A percentile compares a stretch with the other conserved stretches of the same genome.
These are phyloP conservation scores for Exserohilum turcica DNA, from an alignment of 2,329 filamentous ascomycete genomes.

Conservation along the genomic window DNA sequence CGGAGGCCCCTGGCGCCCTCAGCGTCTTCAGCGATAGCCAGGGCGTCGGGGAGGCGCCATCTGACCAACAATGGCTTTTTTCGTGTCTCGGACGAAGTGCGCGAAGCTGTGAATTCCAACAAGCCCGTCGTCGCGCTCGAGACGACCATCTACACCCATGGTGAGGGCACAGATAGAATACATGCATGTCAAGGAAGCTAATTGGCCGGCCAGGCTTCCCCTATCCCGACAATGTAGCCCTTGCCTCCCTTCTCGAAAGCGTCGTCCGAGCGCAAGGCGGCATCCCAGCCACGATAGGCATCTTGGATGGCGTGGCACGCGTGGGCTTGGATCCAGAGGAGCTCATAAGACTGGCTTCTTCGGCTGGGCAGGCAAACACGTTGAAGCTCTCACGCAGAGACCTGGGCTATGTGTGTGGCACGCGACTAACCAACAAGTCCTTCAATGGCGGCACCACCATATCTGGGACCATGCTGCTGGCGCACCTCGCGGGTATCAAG, in stretches of 20 bases:
- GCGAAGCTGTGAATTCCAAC: slow-evolving; percentile 72
- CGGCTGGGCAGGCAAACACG: slow-evolving; percentile 69
- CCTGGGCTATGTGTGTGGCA: slow-evolving; percentile 77
- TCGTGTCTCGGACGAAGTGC: slow-evolving; percentile 79
- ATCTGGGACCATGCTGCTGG: slow-evolving; percentile 88
- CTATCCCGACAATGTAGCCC: slow-evolving; percentile 72
- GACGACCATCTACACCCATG: slow-evolving; percentile 96
- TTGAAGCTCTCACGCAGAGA: slow-evolving; percentile 88
- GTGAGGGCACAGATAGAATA: slow-evolving; percentile 46
- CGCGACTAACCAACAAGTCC: slow-evolving; percentile 68
- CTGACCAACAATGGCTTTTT: slow-evolving; percentile 60
- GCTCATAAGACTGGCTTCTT: slow-evolving; percentile 69
- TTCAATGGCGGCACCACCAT: slow-evolving; percentile 92
- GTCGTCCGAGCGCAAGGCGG: slow-evolving; percentile 77
- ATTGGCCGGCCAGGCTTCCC: slow-evolving; percentile 61
- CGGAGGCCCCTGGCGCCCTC: slow-evolving; percentile 22
- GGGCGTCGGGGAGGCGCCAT: slow-evolving; percentile 24
- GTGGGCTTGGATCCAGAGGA: slow-evolving; percentile 78
- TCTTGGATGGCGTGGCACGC: slow-evolving; percentile 79
- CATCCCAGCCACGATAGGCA: slow-evolving; percentile 87
- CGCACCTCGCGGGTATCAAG: slow-evolving; percentile 82
- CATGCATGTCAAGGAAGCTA: slow-evolving; percentile 1
- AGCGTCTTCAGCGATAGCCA: neutral
- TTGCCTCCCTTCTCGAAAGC: slow-evolving; percentile 80
- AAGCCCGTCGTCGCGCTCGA: slow-evolving; percentile 91